Evolutionary conservation across 257 asterid species (phyloP), one percentile per base, ranked within the genome.

Genomic region (Scutellaria minor): DNA sequence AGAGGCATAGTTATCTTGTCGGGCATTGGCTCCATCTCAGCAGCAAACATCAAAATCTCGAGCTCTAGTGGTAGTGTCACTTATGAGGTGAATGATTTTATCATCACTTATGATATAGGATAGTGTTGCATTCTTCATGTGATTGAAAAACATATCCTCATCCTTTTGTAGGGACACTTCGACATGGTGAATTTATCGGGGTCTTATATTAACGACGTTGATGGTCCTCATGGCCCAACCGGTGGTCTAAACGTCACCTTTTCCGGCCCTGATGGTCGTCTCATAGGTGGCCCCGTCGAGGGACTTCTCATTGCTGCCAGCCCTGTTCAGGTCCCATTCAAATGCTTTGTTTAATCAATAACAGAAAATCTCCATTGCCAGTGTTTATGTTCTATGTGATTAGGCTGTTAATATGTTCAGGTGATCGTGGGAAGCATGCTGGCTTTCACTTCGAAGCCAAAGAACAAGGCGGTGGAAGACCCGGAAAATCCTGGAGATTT

Each of bases 261-360:
- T 74, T 85, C 92, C 47, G 93, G 96, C 55, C 95, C 97, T 31
- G 95, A 91, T 81, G 96, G 96, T 35, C 90, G 88, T 63, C 91
- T 91, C 75, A 84, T 87, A 35, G 97, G 97, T 50, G 97, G 97
- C 54, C 86, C 89, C 2, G 92, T 91, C 51, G 96, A 92, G 54
- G 97, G 94, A 63, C 86, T 82, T 67, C 97, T 91, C 78, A 81
- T 89, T 66, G 97, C 97, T 63, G 97, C 95, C 58, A 89, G 85
- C 78, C 87, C 88, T 24, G 88, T 87, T 77, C 97, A 89, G 97
- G 97, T 91, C 64, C 58, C 50, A 8, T 37, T 47, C 11, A 12
- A 65, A 61, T 50, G 1, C 35, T 44, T 55, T 54, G 0, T 57
- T 45, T 24, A n/a, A 46, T 24, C 11, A n/a, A 24, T 44, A 41